Conservation (phyloP, 2,329 filamentous ascomycete genomes). For the Curvularia hawaiiensis region DNA sequence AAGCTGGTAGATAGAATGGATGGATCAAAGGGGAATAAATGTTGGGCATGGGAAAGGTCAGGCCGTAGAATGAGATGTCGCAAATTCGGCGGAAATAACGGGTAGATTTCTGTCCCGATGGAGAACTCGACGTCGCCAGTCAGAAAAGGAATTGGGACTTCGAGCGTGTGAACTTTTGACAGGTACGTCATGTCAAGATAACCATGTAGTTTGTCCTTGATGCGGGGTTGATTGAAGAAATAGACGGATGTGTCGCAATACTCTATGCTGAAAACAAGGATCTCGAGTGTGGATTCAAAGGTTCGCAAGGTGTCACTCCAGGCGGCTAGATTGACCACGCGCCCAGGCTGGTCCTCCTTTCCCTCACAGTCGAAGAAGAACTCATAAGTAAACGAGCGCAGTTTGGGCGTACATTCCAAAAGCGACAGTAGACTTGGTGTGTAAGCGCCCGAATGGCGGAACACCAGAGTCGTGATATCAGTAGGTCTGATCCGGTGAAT, state of each 20-base stretch:
- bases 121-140: constrained; percentile 31
- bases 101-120: constrained; percentile 28
- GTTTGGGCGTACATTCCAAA: constrained; percentile 23
- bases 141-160: constrained; percentile 33
- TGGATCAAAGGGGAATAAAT: constrained; percentile 24
- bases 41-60: constrained; percentile 35
- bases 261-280: constrained; percentile 30
- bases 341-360: background rate
- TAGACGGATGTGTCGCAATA: constrained; percentile 22
- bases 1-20: constrained; percentile 22
- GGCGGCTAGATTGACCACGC: constrained; percentile 21
- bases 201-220: constrained; percentile 20
- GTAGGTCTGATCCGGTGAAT: constrained; percentile 9
- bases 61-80: constrained; percentile 30
- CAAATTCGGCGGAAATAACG: constrained; percentile 29
- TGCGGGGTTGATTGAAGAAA: constrained; percentile 31
- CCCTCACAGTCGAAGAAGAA: constrained; percentile 25
- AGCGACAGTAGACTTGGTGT: constrained; percentile 10
- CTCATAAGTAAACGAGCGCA: constrained; percentile 33
- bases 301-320: constrained; percentile 25
- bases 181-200: constrained; percentile 32
- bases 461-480: constrained; percentile 27
- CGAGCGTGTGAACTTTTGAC: constrained; percentile 29
- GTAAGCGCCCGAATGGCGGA: constrained; percentile 24
- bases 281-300: constrained; percentile 20